phyloP scores from a whole-genome alignment of 805 yeast genomes.

The Cyberlindnera maclurae region DNA sequence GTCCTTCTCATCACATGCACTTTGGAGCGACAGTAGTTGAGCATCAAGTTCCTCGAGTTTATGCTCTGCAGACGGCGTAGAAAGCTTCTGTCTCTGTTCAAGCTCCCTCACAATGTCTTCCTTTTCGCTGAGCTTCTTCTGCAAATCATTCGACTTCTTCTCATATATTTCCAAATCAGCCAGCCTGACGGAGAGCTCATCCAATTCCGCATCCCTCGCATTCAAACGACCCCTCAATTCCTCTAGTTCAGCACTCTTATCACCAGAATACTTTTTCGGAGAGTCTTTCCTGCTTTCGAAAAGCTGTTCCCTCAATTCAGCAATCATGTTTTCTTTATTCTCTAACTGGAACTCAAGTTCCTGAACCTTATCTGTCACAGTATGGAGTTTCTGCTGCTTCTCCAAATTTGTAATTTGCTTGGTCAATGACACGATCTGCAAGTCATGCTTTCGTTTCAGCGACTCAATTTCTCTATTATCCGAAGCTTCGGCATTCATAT shows the following conservation, averaged over 20 bases:
- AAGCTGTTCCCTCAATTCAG: slow-evolving; percentile 10
- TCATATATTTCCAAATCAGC: neutral
- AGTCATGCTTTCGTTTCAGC: slow-evolving; percentile 4
- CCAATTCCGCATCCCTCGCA: neutral
- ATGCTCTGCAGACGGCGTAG: too few relatives aligned
- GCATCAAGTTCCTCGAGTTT: too few relatives aligned
- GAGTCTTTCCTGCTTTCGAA: neutral
- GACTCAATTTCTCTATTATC: neutral
- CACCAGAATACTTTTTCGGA: too few relatives aligned
- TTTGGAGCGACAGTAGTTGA: neutral
- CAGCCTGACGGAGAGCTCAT: neutral
- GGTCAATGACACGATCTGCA: slow-evolving; percentile 3
- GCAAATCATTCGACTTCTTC: neutral
- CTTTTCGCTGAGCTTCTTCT: neutral
- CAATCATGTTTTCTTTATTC: slow-evolving; percentile 16
- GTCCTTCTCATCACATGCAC: slow-evolving; percentile 6
- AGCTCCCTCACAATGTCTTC: neutral
- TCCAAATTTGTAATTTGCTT: slow-evolving; percentile 7
- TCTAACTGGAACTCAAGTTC: slow-evolving; percentile 16
- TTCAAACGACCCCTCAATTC: neutral
- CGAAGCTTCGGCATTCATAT: neutral
- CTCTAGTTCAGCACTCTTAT: neutral
- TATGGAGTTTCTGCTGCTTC: slow-evolving; percentile 4
- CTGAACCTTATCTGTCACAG: slow-evolving; percentile 12
- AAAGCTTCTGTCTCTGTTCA: neutral